phyloP scores from a whole-genome alignment of 345 rosid species.

The Jatropha curcas region DNA sequence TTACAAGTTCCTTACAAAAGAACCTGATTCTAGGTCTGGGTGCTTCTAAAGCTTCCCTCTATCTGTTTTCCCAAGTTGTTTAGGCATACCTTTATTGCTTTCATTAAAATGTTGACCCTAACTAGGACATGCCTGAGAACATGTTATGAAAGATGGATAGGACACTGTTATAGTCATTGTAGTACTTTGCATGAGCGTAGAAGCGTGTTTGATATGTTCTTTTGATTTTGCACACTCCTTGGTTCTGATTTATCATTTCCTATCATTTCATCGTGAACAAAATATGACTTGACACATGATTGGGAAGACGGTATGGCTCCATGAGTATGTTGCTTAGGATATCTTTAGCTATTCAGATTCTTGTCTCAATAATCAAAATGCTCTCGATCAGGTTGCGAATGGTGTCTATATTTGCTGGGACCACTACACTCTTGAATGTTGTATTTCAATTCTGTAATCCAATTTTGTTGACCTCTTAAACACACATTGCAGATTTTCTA shows the following conservation, averaged over 20 bases:
- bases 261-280: too few species aligned
- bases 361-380: neutral
- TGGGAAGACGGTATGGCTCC: neutral
- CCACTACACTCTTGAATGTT: neutral
- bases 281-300: neutral
- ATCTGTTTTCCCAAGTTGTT: neutral
- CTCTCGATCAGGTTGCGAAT: neutral
- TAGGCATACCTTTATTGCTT: neutral
- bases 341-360: neutral
- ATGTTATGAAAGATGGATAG: neutral
- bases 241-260: neutral
- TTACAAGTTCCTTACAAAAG: neutral
- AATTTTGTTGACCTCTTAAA: slow-evolving; percentile 2
- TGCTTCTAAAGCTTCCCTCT: slow-evolving; percentile 1
- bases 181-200: too few species aligned
- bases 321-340: neutral
- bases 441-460: neutral
- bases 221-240: neutral
- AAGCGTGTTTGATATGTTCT: neutral
- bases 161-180: neutral
- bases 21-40: neutral
- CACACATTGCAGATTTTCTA: slow-evolving; percentile 55
- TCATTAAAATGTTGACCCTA: neutral
- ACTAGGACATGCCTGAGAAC: neutral
- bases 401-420: neutral